Evolutionary conservation across 768 basidiomycete genomes (phyloP).

Genomic region (Macrocybe gigantea): DNA sequence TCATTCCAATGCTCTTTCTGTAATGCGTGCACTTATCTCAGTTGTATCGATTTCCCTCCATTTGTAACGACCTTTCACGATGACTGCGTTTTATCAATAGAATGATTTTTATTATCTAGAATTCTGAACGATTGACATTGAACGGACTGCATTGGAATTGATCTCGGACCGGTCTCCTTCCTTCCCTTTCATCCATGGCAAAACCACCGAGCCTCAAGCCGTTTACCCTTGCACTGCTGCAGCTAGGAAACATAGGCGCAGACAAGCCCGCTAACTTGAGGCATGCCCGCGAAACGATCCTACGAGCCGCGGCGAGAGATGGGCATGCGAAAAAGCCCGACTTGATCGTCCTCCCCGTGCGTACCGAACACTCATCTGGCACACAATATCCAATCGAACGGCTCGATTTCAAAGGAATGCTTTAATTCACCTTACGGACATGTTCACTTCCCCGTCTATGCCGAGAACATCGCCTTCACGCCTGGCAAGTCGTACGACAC

Average conservation of each 20-base stretch:
- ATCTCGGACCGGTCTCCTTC: no score
- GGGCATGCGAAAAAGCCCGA: constrained; percentile 53
- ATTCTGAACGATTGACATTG: no score
- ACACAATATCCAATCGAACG: background rate
- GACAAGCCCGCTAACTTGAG: constrained; percentile 76
- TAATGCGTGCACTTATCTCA: no score
- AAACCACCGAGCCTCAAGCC: constrained; percentile 38
- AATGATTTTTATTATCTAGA: no score
- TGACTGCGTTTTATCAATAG: no score
- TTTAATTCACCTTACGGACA: constrained; percentile 87
- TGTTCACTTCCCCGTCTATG: constrained; percentile 74
- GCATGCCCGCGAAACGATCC: constrained; percentile 77
- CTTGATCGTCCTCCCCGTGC: constrained; percentile 79
- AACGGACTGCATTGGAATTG: no score
- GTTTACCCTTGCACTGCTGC: constrained; percentile 86
- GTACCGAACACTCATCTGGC: constrained; percentile 12
- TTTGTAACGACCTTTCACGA: no score
- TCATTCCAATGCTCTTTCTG: no score
- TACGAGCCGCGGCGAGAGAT: constrained; percentile 47
- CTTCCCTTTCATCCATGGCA: background rate
- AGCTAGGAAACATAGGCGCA: constrained; percentile 69
- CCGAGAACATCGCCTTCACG: constrained; percentile 68
- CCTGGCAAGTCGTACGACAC: constrained; percentile 56
- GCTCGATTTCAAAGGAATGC: constrained; percentile 55
- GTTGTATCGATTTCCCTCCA: no score